Percentiles rank a stretch among this genome's conserved stretches.
Conservation (phyloP, 331 rosid species). For the Quercus tomentella region DNA sequence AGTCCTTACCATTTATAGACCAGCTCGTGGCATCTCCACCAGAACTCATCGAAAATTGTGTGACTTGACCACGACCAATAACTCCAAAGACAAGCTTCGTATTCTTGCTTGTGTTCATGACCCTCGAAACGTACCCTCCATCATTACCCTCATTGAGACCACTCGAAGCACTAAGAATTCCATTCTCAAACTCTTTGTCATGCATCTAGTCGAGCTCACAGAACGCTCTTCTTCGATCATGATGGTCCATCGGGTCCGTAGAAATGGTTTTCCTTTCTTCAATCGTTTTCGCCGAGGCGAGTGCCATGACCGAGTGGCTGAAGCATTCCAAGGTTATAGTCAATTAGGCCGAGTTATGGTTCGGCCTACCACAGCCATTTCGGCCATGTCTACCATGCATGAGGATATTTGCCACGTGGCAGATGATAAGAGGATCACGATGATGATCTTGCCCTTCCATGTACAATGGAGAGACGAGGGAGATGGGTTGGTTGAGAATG, state of each 20-base stretch:
- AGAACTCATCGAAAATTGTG: constrained; percentile 46
- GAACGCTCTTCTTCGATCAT: constrained; percentile 76
- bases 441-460: constrained; percentile 75
- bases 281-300: constrained; percentile 28
- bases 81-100: constrained; percentile 34
- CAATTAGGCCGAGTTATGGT: constrained; percentile 55
- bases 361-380: constrained; percentile 58
- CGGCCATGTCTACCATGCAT: constrained; percentile 62
- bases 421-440: constrained; percentile 51
- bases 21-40: constrained; percentile 35
- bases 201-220: constrained; percentile 78
- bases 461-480: constrained; percentile 43
- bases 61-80: constrained; percentile 25
- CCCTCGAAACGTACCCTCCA: constrained; percentile 47
- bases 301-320: constrained; percentile 43
- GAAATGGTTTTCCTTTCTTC: constrained; percentile 74
- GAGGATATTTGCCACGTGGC: constrained; percentile 79
- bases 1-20: constrained; percentile 70
- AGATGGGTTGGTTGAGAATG: constrained; percentile 27
- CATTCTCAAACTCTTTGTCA: constrained; percentile 49
- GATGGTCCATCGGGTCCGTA: constrained; percentile 55
- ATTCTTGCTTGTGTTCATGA: constrained; percentile 74
- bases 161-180: constrained; percentile 45
- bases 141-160: constrained; percentile 54
- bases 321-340: constrained; percentile 57